Evolutionary conservation across 768 basidiomycete genomes (phyloP).

Genomic region (Russula vinacea): DNA sequence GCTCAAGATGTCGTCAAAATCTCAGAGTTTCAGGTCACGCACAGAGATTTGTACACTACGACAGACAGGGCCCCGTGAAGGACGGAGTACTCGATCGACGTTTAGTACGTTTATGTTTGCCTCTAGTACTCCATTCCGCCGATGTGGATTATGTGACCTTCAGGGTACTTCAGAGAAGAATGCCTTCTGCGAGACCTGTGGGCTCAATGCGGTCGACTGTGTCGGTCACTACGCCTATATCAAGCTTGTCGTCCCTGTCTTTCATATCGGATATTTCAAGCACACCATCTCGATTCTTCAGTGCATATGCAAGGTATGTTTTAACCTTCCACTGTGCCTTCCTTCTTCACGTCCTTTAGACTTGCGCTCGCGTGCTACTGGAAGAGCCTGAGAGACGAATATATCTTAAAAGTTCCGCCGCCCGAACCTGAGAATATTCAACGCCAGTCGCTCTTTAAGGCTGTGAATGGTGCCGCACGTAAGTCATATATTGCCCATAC

Average conservation of each 20-base stretch:
- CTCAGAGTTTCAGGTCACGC: conserved; percentile 94
- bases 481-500: conserved; percentile 90
- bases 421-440: conserved; percentile 91
- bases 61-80: conserved; percentile 82
- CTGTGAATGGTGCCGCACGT: conserved; percentile 80
- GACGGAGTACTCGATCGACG: conserved; percentile 92
- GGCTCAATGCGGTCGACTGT: conserved; percentile 86
- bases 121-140: background rate
- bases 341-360: conserved; percentile 42
- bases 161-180: conserved; percentile 95
- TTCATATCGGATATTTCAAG: conserved; percentile 98
- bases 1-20: conserved; percentile 94
- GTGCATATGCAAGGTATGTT: conserved; percentile 89
- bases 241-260: conserved; percentile 93
- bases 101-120: conserved; percentile 52
- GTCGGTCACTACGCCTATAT: conserved; percentile 99
- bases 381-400: conserved; percentile 81
- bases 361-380: conserved; percentile 88
- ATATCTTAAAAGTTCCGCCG: conserved; percentile 89
- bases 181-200: conserved; percentile 92
- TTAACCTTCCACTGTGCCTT: background rate
- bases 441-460: conserved; percentile 75
- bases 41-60: conserved; percentile 85
- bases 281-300: conserved; percentile 92
- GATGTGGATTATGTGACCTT: background rate